These are phyloP conservation scores for Amauroascus verrucosus DNA, from an alignment of 2,329 filamentous ascomycete species.

Conservation along the genomic window DNA sequence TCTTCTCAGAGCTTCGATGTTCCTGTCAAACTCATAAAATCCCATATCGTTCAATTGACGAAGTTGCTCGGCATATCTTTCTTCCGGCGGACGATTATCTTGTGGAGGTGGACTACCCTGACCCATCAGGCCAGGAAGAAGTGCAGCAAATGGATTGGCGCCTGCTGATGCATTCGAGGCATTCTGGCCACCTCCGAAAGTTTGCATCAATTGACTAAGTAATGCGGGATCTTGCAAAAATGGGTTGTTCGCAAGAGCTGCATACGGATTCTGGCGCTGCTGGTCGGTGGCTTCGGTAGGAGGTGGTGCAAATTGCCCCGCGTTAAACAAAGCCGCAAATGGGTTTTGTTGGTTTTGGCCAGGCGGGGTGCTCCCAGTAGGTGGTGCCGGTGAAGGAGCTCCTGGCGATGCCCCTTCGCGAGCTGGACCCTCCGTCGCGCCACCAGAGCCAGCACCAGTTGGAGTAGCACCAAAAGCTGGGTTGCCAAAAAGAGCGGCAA, in stretches of 20 bases:
- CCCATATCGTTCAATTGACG: slow-evolving; percentile 97
- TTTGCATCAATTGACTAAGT: slow-evolving; percentile 48
- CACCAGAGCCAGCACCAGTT: neutral
- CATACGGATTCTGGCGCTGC: slow-evolving; percentile 38
- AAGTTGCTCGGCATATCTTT: slow-evolving; percentile 81
- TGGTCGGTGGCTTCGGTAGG: slow-evolving; percentile 19
- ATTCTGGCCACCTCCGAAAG: slow-evolving; percentile 31
- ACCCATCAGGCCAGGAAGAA: slow-evolving; percentile 49
- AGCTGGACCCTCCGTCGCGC: slow-evolving; percentile 20
- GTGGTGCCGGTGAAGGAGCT: neutral
- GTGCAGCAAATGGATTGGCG: slow-evolving; percentile 36
- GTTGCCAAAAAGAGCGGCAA: slow-evolving; percentile 48
- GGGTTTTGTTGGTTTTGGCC: slow-evolving; percentile 47
- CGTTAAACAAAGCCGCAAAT: slow-evolving; percentile 55
- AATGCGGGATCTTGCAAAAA: slow-evolving; percentile 51
- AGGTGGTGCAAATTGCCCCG: slow-evolving; percentile 26
- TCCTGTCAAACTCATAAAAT: slow-evolving; percentile 92
- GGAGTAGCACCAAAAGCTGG: slow-evolving; percentile 20
- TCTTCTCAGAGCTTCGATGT: slow-evolving; percentile 75
- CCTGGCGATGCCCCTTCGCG: slow-evolving; percentile 13
- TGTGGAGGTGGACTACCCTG: slow-evolving; percentile 46
- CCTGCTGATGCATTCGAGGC: slow-evolving; percentile 25
- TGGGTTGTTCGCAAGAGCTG: slow-evolving; percentile 40
- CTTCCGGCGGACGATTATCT: slow-evolving; percentile 85
- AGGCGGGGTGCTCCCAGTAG: neutral